phyloP scores from a whole-genome alignment of 2,329 filamentous ascomycete species.

The Aspergillus jensenii region DNA sequence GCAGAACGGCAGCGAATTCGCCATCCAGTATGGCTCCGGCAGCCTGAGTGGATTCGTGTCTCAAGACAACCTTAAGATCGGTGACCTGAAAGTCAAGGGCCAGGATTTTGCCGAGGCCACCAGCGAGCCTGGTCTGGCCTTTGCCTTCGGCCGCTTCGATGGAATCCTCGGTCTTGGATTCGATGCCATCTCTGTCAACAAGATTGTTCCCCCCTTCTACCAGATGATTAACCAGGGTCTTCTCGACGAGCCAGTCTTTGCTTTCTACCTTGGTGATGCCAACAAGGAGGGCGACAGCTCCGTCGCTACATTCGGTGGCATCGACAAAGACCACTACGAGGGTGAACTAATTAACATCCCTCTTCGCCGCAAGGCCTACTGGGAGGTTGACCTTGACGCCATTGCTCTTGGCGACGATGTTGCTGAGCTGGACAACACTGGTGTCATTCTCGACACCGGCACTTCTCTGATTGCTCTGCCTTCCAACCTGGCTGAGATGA shows the following conservation, averaged over 20 bases:
- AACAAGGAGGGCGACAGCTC: slow-evolving; percentile 72
- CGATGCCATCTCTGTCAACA: slow-evolving; percentile 95
- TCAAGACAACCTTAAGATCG: slow-evolving; percentile 80
- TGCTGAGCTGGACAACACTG: slow-evolving; percentile 89
- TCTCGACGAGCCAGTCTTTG: slow-evolving; percentile 88
- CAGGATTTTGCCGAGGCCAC: slow-evolving; percentile 98
- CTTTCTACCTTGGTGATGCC: slow-evolving; percentile 87
- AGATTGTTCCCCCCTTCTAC: slow-evolving; percentile 94
- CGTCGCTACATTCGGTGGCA: slow-evolving; percentile 84
- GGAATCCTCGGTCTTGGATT: slow-evolving; percentile 94
- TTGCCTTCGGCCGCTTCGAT: slow-evolving; percentile 96
- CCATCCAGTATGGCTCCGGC: slow-evolving; percentile 94
- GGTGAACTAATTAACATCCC: slow-evolving; percentile 93
- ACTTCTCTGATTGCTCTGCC: slow-evolving; percentile 97
- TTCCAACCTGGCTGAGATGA: slow-evolving; percentile 83
- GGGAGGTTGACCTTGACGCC: slow-evolving; percentile 95
- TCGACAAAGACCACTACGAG: slow-evolving; percentile 76
- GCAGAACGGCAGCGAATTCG: slow-evolving; percentile 88
- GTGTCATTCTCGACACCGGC: slow-evolving; percentile 95
- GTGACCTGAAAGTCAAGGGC: slow-evolving; percentile 81
- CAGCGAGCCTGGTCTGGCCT: slow-evolving; percentile 90
- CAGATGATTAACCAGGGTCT: slow-evolving; percentile 88
- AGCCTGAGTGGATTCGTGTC: slow-evolving; percentile 93
- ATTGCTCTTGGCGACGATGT: slow-evolving; percentile 84
- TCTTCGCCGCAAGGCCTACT: slow-evolving; percentile 97